Base-by-base conservation (phyloP, 495 filamentous ascomycete species). In the Hypoxylon subgilvum region DNA sequence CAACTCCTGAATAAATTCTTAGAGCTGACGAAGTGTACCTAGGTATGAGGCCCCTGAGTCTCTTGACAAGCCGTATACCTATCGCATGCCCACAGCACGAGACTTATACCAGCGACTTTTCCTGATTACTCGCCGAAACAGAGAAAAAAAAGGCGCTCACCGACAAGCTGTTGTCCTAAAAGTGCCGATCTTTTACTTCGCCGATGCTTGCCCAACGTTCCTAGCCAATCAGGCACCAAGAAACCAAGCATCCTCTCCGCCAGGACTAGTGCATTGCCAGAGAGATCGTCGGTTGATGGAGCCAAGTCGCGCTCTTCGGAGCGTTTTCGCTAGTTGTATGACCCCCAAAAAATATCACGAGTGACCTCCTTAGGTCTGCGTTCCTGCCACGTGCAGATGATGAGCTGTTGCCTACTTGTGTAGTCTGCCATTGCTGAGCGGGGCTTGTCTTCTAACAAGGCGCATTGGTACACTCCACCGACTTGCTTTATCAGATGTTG, bases 351-450 rank as follows among this genome's bases (percentile, higher is more conserved):
- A 45, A 58, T 64, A 64, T 64, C 54, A 59, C 61, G 54, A 58
- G 61, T 49, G 21, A 18, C 43, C 36, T 58, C 42, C 25, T 58
- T 47, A 49, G 39, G 54, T 55, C 54, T 54, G 50, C n/a, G 52
- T 43, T 31, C 54, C 30, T 58, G 61, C 54, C 61, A 64, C 61
- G 61, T 64, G 61, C 61, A 51, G 50, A n/a, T n/a, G 48, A 44
- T 23, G 16, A 54, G 39, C 45, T 39, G 32, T 55, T 41, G 49
- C 54, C 54, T 58, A 38, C 42, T 39, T 19, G 17, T 34, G 35
- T 63, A 31, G 36, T 59, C 39, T 45, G 42, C 43, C 60, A 47
- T 50, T 52, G 27, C 10, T 12, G 31, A 54, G 54, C 61, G 54
- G 61, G 61, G 61, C 61, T 64, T 54, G 49, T 40, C 25, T 44